Evolutionary conservation across 2,329 filamentous ascomycete species (phyloP), one percentile per base, ranked within the genome.

Genomic region (Coniochaeta hoffmannii): DNA sequence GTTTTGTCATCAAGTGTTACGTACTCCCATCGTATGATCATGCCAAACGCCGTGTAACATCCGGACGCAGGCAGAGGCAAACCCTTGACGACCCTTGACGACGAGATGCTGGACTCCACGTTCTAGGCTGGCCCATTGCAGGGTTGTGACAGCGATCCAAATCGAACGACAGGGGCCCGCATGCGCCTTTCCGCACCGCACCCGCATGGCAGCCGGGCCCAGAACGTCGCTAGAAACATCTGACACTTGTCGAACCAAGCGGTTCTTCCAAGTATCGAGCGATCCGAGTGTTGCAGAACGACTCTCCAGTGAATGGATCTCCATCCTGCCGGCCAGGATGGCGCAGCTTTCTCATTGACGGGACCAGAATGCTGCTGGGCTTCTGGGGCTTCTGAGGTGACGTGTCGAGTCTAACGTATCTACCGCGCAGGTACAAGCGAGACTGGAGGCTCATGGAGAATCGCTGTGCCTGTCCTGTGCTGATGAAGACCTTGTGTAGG

Each of bases 171-270:
- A 41, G 36, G 36, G 41, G 36, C 19, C 41, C 11, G 2, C 19
- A 46, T 28, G 41, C 24, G 41, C 19, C 41, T 46, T 28, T 46
- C 41, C 41, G 22, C 15, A 28, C 38, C 38, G 26, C 26, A 24
- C n/a, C 28, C 26, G 32, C 28, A 32, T 22, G 49, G 49, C 31
- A 50, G 41, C 28, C 49, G 49, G 49, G 49, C 49, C 49, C 32
- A 51, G 49, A 51, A 51, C 49, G 49, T 51, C 49, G 49, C 26
- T 31, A 51, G 49, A 51, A 51, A 51, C 49, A 51, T 51, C 26
- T 12, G 49, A 51, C 31, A 34, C 49, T 31, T n/a, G n/a, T n/a
- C 26, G 19, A 28, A 26, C 41, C 38, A 44, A 44, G 38, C 11
- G 10, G 12, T 28, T n/a, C 22, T 26, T n/a, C n/a, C n/a, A n/a